These are phyloP conservation scores for Waltergamsia citrina DNA, from an alignment of 2,329 filamentous ascomycete genomes.

Conservation along the genomic window DNA sequence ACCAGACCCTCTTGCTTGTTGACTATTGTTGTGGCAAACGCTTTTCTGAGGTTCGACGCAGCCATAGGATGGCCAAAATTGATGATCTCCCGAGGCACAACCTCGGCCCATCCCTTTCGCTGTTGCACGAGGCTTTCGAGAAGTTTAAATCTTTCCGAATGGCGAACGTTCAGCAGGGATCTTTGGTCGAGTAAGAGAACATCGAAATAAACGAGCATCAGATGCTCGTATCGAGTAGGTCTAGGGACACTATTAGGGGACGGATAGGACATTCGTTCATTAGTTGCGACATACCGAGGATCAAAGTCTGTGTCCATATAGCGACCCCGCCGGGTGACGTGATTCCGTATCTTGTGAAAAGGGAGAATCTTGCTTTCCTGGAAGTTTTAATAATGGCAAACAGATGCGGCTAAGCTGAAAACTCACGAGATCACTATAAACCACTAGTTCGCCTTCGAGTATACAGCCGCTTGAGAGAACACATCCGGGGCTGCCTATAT, in stretches of 20 bases:
- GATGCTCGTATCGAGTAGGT: conserved; percentile 37
- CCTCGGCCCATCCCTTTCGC: conserved; percentile 51
- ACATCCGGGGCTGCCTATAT: conserved; percentile 48
- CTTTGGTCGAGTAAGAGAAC: conserved; percentile 42
- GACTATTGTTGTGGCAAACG: conserved; percentile 59
- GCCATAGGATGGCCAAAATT: conserved; percentile 50
- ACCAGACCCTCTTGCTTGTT: conserved; percentile 69
- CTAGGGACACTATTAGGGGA: conserved; percentile 18
- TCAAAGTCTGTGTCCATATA: conserved; percentile 61
- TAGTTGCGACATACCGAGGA: conserved; percentile 43
- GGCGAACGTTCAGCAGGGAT: conserved; percentile 38
- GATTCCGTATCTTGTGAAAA: conserved; percentile 77
- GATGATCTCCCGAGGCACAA: conserved; percentile 58
- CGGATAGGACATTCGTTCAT: background rate
- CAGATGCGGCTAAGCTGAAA: background rate
- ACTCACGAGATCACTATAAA: conserved; percentile 55
- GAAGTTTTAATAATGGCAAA: conserved; percentile 8
- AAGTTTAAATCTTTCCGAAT: conserved; percentile 50
- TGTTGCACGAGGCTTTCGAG: conserved; percentile 44
- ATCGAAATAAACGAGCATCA: conserved; percentile 56
- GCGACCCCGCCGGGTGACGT: conserved; percentile 63
- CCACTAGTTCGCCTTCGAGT: conserved; percentile 73
- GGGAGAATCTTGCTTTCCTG: conserved; percentile 54
- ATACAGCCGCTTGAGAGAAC: conserved; percentile 59
- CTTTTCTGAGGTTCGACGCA: conserved; percentile 44